Conservation (phyloP, 2,329 filamentous ascomycete genomes). For the Colletotrichum ledebouriae region DNA sequence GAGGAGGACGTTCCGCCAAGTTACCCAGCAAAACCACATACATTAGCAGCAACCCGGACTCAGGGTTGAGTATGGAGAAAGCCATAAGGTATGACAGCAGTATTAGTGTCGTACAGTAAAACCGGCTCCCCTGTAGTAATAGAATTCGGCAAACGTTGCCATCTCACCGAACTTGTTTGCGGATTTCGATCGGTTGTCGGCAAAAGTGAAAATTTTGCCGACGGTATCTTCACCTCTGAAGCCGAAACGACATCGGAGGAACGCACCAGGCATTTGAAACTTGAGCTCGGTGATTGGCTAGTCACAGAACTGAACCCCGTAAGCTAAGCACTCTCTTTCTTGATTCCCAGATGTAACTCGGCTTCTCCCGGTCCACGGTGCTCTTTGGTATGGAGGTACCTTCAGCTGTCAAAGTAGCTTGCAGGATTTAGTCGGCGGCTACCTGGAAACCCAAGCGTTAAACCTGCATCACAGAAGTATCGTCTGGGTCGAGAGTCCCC, state of each 20-base stretch:
- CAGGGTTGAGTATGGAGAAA: slow-evolving; percentile 8
- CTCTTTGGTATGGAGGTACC: slow-evolving; percentile 32
- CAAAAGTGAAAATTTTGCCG: slow-evolving; percentile 23
- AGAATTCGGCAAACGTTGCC: slow-evolving; percentile 2
- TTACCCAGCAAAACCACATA: slow-evolving; percentile 35
- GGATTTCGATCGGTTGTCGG: slow-evolving; percentile 20
- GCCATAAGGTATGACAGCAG: slow-evolving; percentile 43
- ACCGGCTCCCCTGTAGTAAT: not conserved
- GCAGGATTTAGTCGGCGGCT: slow-evolving; percentile 15
- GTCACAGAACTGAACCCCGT: not conserved
- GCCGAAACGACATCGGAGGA: slow-evolving; percentile 37
- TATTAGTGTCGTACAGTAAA: slow-evolving; percentile 1
- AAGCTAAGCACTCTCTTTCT: not conserved
- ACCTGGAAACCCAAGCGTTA: not conserved
- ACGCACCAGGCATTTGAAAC: slow-evolving; percentile 32
- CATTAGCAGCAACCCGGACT: slow-evolving; percentile 21
- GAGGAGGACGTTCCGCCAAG: slow-evolving; percentile 46
- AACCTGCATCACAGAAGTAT: slow-evolving; percentile 9
- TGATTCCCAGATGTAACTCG: slow-evolving; percentile 18
- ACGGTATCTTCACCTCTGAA: slow-evolving; percentile 15
- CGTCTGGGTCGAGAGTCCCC: slow-evolving; percentile 8
- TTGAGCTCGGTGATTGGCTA: slow-evolving; percentile 34
- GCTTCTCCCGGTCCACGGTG: slow-evolving; percentile 27
- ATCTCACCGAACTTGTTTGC: not conserved
- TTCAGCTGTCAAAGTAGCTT: slow-evolving; percentile 38